Evolutionary conservation across 176 grass and related monocot species (phyloP).

Genomic region (Tillandsia leiboldiana): DNA sequence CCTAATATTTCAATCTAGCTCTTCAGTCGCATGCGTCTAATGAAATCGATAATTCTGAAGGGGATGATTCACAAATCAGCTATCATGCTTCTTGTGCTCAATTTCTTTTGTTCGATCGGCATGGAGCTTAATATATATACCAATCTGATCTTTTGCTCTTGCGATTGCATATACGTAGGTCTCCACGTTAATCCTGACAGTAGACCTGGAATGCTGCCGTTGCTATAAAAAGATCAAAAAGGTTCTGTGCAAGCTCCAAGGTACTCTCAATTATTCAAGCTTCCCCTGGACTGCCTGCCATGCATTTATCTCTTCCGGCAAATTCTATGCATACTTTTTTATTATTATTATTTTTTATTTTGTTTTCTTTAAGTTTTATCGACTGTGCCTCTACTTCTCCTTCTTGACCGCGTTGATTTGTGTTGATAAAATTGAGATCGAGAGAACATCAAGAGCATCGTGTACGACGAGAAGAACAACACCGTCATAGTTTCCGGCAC

Average conservation of each 20-base stretch:
- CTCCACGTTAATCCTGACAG: constrained; percentile 53
- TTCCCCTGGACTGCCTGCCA: too few species aligned
- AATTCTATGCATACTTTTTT: not conserved
- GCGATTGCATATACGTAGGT: constrained; percentile 24
- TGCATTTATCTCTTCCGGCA: not conserved
- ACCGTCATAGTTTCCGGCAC: constrained; percentile 52
- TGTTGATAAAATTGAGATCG: constrained; percentile 50
- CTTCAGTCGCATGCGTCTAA: too few species aligned
- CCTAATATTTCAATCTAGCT: too few species aligned
- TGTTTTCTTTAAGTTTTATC: too few species aligned
- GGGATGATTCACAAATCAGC: too few species aligned
- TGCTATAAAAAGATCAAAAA: constrained; percentile 56
- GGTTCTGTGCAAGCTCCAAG: constrained; percentile 61
- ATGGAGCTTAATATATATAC: not conserved
- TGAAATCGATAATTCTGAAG: too few species aligned
- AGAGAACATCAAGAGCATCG: constrained; percentile 39
- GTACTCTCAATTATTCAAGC: constrained; percentile 4
- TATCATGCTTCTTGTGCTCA: not conserved
- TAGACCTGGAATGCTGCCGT: constrained; percentile 58
- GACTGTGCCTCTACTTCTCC: not conserved
- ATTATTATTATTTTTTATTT: not conserved
- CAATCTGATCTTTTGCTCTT: not conserved
- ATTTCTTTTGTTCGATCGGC: not conserved
- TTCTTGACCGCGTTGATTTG: not conserved
- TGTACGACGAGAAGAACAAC: constrained; percentile 69